These are phyloP conservation scores for Neurospora pannonica DNA, from an alignment of 495 filamentous ascomycete species.

Conservation along the genomic window DNA sequence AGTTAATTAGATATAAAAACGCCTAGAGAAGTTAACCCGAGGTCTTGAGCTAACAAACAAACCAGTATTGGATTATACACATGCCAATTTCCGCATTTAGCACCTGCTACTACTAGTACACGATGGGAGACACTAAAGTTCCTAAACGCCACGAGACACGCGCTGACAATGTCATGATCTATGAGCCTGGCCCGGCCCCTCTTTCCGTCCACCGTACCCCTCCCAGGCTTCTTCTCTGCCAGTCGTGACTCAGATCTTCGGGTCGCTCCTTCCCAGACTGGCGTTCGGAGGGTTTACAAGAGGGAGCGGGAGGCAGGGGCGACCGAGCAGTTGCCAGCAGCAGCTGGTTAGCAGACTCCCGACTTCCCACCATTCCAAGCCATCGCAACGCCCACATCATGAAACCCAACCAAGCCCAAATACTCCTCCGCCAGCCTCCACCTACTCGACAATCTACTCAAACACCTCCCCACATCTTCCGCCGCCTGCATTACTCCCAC, in stretches of 20 bases:
- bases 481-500: slow-evolving; percentile 2
- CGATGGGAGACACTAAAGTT: background rate
- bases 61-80: background rate
- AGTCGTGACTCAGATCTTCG: background rate
- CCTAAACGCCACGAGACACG: background rate
- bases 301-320: background rate
- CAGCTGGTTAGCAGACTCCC: background rate
- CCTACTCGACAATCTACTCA: slow-evolving; percentile 3
- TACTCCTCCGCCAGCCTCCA: slow-evolving; percentile 18
- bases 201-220: background rate
- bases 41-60: no score
- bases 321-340: background rate
- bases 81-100: background rate
- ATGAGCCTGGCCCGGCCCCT: background rate
- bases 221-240: background rate
- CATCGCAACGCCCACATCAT: slow-evolving; percentile 12
- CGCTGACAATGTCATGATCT: background rate
- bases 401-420: slow-evolving; percentile 7
- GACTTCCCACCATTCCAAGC: background rate
- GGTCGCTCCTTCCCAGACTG: background rate
- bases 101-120: background rate
- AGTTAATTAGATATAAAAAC: no score
- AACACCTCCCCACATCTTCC: slow-evolving; percentile 7
- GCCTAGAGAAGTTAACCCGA: no score
- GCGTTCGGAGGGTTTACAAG: background rate